These are phyloP conservation scores for Lentinula sp. DNA, from an alignment of 768 basidiomycete genomes.

Conservation along the genomic window DNA sequence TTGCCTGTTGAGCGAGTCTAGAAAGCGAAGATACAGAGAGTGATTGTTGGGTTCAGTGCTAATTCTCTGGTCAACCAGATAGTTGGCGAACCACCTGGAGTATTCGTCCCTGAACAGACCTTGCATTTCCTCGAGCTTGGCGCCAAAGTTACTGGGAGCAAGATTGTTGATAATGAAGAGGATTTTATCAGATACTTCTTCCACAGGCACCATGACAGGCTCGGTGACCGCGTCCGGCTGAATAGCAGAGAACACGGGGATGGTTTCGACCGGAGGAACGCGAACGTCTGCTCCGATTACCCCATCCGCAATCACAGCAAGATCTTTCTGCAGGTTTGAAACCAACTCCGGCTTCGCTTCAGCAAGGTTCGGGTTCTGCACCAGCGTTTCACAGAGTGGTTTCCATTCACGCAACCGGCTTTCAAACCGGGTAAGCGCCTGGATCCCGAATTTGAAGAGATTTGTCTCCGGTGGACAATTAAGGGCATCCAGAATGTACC, in stretches of 20 bases:
- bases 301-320: slow-evolving; percentile 45
- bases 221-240: slow-evolving; percentile 62
- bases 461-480: slow-evolving; percentile 88
- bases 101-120: slow-evolving; percentile 78
- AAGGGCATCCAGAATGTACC: slow-evolving; percentile 92
- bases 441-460: slow-evolving; percentile 91
- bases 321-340: slow-evolving; percentile 61
- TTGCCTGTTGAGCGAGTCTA: slow-evolving; percentile 74
- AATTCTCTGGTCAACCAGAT: slow-evolving; percentile 93
- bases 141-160: slow-evolving; percentile 87
- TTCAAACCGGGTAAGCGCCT: slow-evolving; percentile 87
- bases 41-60: slow-evolving; percentile 98
- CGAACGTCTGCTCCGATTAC: slow-evolving; percentile 20
- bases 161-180: slow-evolving; percentile 98
- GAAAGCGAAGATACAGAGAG: slow-evolving; percentile 86
- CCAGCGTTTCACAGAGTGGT: slow-evolving; percentile 82
- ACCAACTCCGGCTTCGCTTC: slow-evolving; percentile 83
- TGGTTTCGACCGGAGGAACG: slow-evolving; percentile 29
- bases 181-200: slow-evolving; percentile 88
- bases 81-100: slow-evolving; percentile 95
- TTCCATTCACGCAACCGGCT: slow-evolving; percentile 87
- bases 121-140: slow-evolving; percentile 82
- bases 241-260: slow-evolving; percentile 71
- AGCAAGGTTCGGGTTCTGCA: slow-evolving; percentile 80
- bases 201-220: slow-evolving; percentile 64